Evolutionary conservation across 805 yeast species (phyloP).

Genomic region (Myxozyma vanderwaltii): DNA sequence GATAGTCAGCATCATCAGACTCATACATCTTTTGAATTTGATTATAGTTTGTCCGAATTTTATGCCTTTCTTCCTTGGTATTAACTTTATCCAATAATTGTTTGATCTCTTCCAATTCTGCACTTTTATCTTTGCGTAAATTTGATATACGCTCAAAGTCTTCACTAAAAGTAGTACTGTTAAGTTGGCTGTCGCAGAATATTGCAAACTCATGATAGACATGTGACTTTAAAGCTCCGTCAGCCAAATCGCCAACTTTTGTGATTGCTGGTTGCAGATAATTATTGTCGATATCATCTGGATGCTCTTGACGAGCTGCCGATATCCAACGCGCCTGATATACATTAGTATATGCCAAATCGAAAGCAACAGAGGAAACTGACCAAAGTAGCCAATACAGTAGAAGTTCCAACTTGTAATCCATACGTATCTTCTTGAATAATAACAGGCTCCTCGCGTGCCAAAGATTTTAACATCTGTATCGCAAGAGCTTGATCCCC

Average conservation of each 20-base stretch:
- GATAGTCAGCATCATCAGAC: slow-evolving; percentile 54
- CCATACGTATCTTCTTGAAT: background rate
- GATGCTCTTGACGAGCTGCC: slow-evolving; percentile 67
- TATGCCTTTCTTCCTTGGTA: slow-evolving; percentile 52
- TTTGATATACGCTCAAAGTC: slow-evolving; percentile 49
- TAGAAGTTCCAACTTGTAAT: slow-evolving; percentile 15
- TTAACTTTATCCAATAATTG: slow-evolving; percentile 52
- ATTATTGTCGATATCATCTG: slow-evolving; percentile 56
- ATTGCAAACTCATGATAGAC: slow-evolving; percentile 64
- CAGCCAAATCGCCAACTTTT: slow-evolving; percentile 34
- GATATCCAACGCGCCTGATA: slow-evolving; percentile 65
- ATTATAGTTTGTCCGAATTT: slow-evolving; percentile 48
- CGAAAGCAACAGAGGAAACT: background rate
- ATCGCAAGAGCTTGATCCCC: slow-evolving; percentile 61
- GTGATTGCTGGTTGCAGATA: slow-evolving; percentile 56
- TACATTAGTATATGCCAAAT: background rate
- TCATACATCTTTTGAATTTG: slow-evolving; percentile 42
- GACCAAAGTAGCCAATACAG: slow-evolving; percentile 24
- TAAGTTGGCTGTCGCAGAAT: slow-evolving; percentile 70
- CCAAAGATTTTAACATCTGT: slow-evolving; percentile 48
- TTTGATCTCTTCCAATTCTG: slow-evolving; percentile 48
- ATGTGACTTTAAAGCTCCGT: slow-evolving; percentile 42
- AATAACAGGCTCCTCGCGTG: background rate
- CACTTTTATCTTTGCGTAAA: slow-evolving; percentile 37
- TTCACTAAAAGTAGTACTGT: slow-evolving; percentile 49